Conservation (phyloP, 2,329 filamentous ascomycete genomes). For the Venturia effusa region DNA sequence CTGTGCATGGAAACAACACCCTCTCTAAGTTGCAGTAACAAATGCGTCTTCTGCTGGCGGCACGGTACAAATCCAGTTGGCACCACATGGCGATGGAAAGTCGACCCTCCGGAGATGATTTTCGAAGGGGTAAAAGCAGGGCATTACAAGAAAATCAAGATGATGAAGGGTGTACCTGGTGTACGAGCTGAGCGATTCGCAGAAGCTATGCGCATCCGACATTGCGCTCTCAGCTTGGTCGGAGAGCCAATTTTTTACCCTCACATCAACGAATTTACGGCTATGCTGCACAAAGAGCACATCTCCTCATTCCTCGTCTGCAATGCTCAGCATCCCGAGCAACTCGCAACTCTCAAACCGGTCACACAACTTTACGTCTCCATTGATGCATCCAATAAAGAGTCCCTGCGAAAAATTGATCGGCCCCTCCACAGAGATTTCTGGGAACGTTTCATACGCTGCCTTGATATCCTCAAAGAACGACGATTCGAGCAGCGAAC, state of each 20-base stretch:
- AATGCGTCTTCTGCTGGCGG: slow-evolving; percentile 98
- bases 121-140: slow-evolving; percentile 82
- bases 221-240: slow-evolving; percentile 85
- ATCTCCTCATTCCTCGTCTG: slow-evolving; percentile 95
- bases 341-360: slow-evolving; percentile 68
- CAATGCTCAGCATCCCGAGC: slow-evolving; percentile 91
- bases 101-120: slow-evolving; percentile 81
- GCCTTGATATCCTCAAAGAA: slow-evolving; percentile 77
- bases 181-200: slow-evolving; percentile 84
- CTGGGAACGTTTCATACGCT: slow-evolving; percentile 90
- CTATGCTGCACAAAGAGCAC: slow-evolving; percentile 69
- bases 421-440: slow-evolving; percentile 89
- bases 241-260: slow-evolving; percentile 99
- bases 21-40: slow-evolving; percentile 91
- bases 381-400: slow-evolving; percentile 86
- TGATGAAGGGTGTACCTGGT: slow-evolving; percentile 87
- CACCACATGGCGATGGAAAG: slow-evolving; percentile 93
- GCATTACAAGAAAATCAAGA: slow-evolving; percentile 96
- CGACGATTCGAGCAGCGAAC: slow-evolving; percentile 80
- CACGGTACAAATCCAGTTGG: slow-evolving; percentile 96
- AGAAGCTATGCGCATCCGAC: slow-evolving; percentile 85
- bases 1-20: slow-evolving; percentile 98
- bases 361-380: slow-evolving; percentile 95
- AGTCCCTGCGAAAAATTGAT: slow-evolving; percentile 80
- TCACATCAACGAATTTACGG: slow-evolving; percentile 85